Conservation (phyloP, 2,329 filamentous ascomycete genomes). For the Falciphora oryzae region DNA sequence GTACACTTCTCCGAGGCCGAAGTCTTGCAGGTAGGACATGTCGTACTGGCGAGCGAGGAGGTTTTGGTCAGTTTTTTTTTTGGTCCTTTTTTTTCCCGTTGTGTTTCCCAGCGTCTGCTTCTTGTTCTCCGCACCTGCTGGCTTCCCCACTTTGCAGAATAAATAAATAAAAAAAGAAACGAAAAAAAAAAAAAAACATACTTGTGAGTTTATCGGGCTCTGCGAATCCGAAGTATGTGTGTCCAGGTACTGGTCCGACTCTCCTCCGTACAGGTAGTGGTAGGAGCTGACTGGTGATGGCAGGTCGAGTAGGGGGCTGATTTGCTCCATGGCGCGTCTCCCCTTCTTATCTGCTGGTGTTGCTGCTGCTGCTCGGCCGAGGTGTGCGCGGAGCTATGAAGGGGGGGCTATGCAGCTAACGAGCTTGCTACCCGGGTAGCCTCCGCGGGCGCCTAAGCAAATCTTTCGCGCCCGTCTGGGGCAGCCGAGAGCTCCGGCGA, state of each 20-base stretch:
- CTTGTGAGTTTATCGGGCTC: constrained; percentile 31
- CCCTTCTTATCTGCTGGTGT: constrained; percentile 3
- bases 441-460: too few species aligned
- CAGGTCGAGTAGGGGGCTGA: constrained; percentile 24
- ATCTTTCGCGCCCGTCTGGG: neutral
- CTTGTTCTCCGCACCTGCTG: too few species aligned
- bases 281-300: constrained; percentile 20
- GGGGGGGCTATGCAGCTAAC: neutral
- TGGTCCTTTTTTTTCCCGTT: neutral
- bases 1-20: constrained; percentile 23
- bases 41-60: constrained; percentile 24
- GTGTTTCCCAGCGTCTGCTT: neutral
- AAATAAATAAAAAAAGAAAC: neutral
- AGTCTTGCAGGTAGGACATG: constrained; percentile 23
- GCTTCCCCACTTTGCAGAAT: neutral
- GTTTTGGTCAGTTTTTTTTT: neutral
- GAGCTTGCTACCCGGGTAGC: neutral
- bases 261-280: constrained; percentile 27
- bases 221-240: constrained; percentile 29
- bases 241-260: constrained; percentile 31
- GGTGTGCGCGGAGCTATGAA: neutral
- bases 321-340: constrained; percentile 24
- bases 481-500: neutral
- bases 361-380: neutral
- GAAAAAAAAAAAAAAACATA: constrained; percentile 18